Percentiles rank a stretch among this genome's conserved stretches.
Conservation (phyloP, 2,329 filamentous ascomycete genomes). For the Tolypocladium tropicale region DNA sequence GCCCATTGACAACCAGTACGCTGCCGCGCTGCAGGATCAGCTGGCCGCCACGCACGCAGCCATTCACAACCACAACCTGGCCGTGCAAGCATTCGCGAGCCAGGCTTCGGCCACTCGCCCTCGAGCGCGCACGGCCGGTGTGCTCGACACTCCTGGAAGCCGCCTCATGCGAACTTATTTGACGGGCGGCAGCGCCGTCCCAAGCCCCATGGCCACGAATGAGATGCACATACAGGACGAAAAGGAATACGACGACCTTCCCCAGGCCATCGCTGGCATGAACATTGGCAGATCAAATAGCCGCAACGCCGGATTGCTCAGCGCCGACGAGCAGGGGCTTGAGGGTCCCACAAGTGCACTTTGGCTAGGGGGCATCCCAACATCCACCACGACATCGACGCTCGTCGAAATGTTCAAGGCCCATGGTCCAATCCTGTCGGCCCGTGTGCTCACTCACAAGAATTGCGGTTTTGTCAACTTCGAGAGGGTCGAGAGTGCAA, state of each 20-base stretch:
- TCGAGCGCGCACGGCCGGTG: slow-evolving; percentile 81
- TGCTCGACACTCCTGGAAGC: slow-evolving; percentile 68
- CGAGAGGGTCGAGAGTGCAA: slow-evolving; percentile 79
- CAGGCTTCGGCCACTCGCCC: slow-evolving; percentile 75
- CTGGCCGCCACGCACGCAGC: slow-evolving; percentile 54
- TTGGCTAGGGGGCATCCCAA: slow-evolving; percentile 96
- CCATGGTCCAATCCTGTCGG: slow-evolving; percentile 86
- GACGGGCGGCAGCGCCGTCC: slow-evolving; percentile 57
- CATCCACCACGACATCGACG: slow-evolving; percentile 92
- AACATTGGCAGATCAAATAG: slow-evolving; percentile 58
- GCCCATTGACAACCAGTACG: slow-evolving; percentile 45
- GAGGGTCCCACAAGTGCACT: slow-evolving; percentile 87
- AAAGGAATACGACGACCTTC: slow-evolving; percentile 68
- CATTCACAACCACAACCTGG: slow-evolving; percentile 86
- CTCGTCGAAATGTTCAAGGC: slow-evolving; percentile 89
- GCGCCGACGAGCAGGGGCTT: slow-evolving; percentile 66
- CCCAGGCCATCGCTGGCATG: slow-evolving; percentile 74
- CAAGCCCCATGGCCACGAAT: slow-evolving; percentile 64
- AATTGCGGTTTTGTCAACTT: slow-evolving; percentile 99
- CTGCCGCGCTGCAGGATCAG: slow-evolving; percentile 52
- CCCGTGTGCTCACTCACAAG: slow-evolving; percentile 91
- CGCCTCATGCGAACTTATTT: slow-evolving; percentile 62
- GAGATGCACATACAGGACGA: slow-evolving; percentile 68
- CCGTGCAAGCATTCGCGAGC: slow-evolving; percentile 83
- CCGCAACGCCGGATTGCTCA: slow-evolving; percentile 56